Evolutionary conservation across 129 eudicot species (phyloP).

Genomic region (Tagetes erecta): DNA sequence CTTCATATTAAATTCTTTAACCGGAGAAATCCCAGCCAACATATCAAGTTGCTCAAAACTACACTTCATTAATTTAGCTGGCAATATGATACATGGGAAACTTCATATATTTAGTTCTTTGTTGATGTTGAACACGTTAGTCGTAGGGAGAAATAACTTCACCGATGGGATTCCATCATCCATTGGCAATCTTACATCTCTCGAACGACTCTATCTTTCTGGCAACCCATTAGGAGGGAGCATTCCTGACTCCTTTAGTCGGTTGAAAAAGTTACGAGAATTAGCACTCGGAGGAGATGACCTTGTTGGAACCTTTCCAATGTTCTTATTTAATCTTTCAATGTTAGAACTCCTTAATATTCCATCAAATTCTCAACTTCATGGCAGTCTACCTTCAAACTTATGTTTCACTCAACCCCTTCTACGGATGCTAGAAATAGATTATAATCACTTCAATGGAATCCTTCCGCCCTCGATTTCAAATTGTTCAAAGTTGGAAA

Average conservation of each 20-base stretch:
- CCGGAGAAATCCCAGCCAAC: slow-evolving; percentile 25
- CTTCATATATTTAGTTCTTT: background rate
- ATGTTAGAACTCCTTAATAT: background rate
- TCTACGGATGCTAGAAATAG: background rate
- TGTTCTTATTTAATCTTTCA: slow-evolving; percentile 33
- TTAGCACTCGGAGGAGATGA: background rate
- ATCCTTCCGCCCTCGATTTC: slow-evolving; percentile 35
- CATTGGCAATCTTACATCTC: slow-evolving; percentile 29
- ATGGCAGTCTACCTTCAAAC: slow-evolving; percentile 25
- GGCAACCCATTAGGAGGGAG: slow-evolving; percentile 7
- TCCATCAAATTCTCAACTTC: slow-evolving; percentile 16
- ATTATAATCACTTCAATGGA: slow-evolving; percentile 28
- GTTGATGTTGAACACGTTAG: background rate
- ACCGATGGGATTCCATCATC: slow-evolving; percentile 29
- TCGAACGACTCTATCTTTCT: background rate
- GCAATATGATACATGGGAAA: slow-evolving; percentile 16
- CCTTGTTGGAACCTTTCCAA: slow-evolving; percentile 32
- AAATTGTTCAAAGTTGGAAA: slow-evolving; percentile 30
- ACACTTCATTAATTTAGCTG: background rate
- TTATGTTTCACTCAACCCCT: slow-evolving; percentile 27
- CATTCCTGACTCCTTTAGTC: slow-evolving; percentile 27
- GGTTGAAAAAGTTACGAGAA: background rate
- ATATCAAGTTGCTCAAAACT: slow-evolving; percentile 28
- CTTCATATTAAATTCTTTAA: slow-evolving; percentile 6
- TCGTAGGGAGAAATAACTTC: background rate